Evolutionary conservation across 805 yeast genomes (phyloP).

Genomic region (Wickerhamiella allomyrinae): DNA sequence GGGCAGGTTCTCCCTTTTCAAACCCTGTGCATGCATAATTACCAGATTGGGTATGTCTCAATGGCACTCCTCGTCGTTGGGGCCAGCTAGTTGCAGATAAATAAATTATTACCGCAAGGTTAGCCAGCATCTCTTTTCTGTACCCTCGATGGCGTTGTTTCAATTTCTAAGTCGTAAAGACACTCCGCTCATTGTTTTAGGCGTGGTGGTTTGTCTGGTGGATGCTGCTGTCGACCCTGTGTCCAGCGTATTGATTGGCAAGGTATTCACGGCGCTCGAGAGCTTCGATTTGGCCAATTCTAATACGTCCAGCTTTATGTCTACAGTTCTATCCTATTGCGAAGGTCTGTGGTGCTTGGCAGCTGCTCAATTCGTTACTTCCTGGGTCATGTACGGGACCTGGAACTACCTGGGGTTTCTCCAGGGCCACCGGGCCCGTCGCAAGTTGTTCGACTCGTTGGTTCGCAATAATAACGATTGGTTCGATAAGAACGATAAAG

Average conservation of each 20-base stretch:
- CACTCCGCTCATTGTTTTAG: conserved; percentile 4
- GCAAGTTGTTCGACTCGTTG: conserved; percentile 30
- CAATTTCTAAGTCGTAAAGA: conserved; percentile 3
- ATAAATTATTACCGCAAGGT: background rate
- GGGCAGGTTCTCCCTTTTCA: no score
- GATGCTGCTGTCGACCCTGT: conserved; percentile 16
- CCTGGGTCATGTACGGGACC: conserved; percentile 40
- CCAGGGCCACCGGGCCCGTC: conserved; percentile 47
- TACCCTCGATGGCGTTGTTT: background rate
- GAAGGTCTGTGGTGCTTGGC: conserved; percentile 34
- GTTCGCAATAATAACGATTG: conserved; percentile 38
- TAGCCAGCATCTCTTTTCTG: background rate
- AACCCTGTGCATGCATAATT: background rate
- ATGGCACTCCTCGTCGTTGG: background rate
- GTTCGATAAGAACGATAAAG: conserved; percentile 44
- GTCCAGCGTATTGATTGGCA: conserved; percentile 47
- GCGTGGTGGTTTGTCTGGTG: conserved; percentile 4
- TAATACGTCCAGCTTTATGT: conserved; percentile 24
- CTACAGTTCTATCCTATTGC: conserved; percentile 26
- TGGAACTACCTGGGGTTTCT: conserved; percentile 66
- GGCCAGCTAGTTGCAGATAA: background rate
- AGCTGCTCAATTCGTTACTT: conserved; percentile 29
- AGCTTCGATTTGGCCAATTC: conserved; percentile 13
- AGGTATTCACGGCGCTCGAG: conserved; percentile 38
- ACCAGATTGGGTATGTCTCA: background rate